Conservation (phyloP, 2,329 filamentous ascomycete species). For the Lizonia empirigonia region DNA sequence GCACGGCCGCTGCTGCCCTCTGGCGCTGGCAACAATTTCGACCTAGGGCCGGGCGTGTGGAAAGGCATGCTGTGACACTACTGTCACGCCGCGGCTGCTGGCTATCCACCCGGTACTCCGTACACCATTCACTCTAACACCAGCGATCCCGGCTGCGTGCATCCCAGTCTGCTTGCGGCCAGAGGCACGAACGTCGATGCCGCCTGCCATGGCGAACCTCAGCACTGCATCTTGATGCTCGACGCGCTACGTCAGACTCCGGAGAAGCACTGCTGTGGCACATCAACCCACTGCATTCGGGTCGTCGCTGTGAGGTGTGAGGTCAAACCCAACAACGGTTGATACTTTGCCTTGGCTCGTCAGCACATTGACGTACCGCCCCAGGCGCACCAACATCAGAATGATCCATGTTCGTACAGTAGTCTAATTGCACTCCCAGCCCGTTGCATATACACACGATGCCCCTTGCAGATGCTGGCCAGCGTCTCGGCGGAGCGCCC, state of each 20-base stretch:
- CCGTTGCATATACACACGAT: background rate
- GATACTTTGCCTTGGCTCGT: constrained; percentile 1
- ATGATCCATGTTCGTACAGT: constrained; percentile 3
- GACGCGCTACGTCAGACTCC: constrained; percentile 14
- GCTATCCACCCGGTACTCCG: constrained; percentile 1
- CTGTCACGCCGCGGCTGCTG: constrained; percentile 12
- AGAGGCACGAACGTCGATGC: background rate
- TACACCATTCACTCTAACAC: constrained; percentile 11
- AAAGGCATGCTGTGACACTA: constrained; percentile 5
- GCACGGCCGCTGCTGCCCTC: background rate
- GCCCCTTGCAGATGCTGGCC: constrained; percentile 5
- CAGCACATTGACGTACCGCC: background rate
- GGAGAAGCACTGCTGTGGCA: constrained; percentile 15
- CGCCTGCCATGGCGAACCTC: background rate
- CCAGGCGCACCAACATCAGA: constrained; percentile 5
- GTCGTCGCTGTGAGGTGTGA: constrained; percentile 5
- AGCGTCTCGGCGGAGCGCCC: background rate
- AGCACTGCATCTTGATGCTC: constrained; percentile 2
- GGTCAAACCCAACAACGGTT: background rate
- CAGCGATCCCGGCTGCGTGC: constrained; percentile 6
- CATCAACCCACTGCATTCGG: constrained; percentile 11
- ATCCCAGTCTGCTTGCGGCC: constrained; percentile 12
- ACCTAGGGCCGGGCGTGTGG: background rate
- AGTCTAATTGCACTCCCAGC: constrained; percentile 16
- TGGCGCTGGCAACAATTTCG: constrained; percentile 1